Evolutionary conservation across 1,284 basidiomycete species (phyloP), one percentile per base, ranked within the genome.

Genomic region (Leccinum insolens): DNA sequence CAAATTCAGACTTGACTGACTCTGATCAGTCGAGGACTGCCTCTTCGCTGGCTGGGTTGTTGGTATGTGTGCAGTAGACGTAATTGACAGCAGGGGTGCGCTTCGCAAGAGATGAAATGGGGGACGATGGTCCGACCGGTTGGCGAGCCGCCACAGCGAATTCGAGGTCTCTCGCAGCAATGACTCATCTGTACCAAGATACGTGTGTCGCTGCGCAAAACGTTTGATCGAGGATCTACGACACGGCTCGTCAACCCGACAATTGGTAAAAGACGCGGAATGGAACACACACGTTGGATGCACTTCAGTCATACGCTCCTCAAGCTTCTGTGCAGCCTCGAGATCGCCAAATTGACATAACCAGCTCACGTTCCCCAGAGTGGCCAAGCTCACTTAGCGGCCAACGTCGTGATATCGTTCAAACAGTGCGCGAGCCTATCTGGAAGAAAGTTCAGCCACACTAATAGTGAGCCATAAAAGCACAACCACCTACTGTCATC

Each of bases 321-420:
- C 96, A 63, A 99, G 87, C 78, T 96, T 95, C 71, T 93, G 89
- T 9, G 95, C 90, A 2, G 94, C 92, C 61, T 94, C 89, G n/a
- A 96, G 83, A 80, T 98, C 95, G 25, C 95, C 95, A 77, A 94
- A 99, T 76, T 94, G 92, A 82, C 96, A 81, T 98, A 98, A 68
- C 91, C 86, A 3, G 95, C 90, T 98, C 96, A 99, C 61, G 93
- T 88, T 74, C 98, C 95, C 96, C 96, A 99, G 15, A 99, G 84
- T 0, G 92, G 89, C 59, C 94, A 85, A 12, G 95, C 95, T 55
- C 89, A 87, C 52, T 95, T 93, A 5, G 95, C 84, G 1, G 92
- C 78, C 76, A 99, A 95, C 14, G 87, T 91, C 7, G 86, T 83
- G 46, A 95, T 91, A 15, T 58, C 94, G 89, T 79, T 99, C 96